Evolutionary conservation across 805 yeast species (phyloP).

Genomic region (Lachancea dasiensis): DNA sequence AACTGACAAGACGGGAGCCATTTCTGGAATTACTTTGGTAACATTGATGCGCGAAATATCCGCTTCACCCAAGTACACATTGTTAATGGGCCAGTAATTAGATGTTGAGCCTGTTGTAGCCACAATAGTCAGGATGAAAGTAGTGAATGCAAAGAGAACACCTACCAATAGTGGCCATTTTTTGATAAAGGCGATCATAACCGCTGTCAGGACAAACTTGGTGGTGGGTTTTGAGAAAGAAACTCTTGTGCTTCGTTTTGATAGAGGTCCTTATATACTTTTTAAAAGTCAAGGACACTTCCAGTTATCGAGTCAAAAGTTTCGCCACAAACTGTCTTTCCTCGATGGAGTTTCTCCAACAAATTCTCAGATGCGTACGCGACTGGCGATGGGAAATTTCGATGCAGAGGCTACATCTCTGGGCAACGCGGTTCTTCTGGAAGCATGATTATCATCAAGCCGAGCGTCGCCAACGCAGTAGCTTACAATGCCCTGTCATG

Average conservation of each 20-base stretch:
- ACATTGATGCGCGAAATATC: slow-evolving; percentile 30
- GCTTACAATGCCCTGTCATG: too few species aligned
- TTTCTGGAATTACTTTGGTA: slow-evolving; percentile 30
- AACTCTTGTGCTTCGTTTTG: too few species aligned
- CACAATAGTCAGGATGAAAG: slow-evolving; percentile 27
- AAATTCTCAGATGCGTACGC: not conserved
- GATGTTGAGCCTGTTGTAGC: slow-evolving; percentile 31
- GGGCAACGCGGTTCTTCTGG: too few species aligned
- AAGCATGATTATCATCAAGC: too few species aligned
- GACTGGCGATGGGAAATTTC: not conserved
- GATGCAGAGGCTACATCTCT: not conserved
- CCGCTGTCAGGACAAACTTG: too few species aligned
- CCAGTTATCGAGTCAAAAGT: too few species aligned
- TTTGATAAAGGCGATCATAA: slow-evolving; percentile 1
- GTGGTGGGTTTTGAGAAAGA: too few species aligned
- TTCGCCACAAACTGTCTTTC: not conserved
- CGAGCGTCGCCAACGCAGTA: too few species aligned
- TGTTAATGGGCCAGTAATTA: slow-evolving; percentile 27
- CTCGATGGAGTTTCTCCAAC: not conserved
- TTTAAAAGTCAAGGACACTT: too few species aligned
- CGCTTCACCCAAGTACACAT: slow-evolving; percentile 31
- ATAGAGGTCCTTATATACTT: too few species aligned
- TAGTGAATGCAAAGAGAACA: slow-evolving; percentile 23
- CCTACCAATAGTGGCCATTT: slow-evolving; percentile 9
- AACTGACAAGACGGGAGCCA: slow-evolving; percentile 24